These are phyloP conservation scores for Xylaria flabelliformis DNA, from an alignment of 495 filamentous ascomycete genomes.

Conservation along the genomic window DNA sequence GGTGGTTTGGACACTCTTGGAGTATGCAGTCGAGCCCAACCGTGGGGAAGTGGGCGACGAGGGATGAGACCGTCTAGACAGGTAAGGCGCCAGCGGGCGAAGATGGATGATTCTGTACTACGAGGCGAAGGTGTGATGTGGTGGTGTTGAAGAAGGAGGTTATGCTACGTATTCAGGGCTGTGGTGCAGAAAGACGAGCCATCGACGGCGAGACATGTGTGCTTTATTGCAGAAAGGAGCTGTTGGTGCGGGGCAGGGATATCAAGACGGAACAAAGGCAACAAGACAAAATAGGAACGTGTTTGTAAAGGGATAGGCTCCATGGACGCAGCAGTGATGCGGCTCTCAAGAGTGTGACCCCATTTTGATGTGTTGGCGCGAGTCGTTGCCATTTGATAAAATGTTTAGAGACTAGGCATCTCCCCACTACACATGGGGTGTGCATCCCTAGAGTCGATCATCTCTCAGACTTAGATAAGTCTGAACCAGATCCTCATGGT, in stretches of 20 bases:
- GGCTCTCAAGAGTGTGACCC: slow-evolving; percentile 67
- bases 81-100: slow-evolving; percentile 47
- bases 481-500: slow-evolving; percentile 43
- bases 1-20: slow-evolving; percentile 39
- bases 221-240: slow-evolving; percentile 64
- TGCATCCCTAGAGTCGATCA: slow-evolving; percentile 54
- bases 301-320: slow-evolving; percentile 54
- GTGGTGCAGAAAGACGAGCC: slow-evolving; percentile 54
- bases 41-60: slow-evolving; percentile 42
- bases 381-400: slow-evolving; percentile 81
- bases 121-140: slow-evolving; percentile 49
- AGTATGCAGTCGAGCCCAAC: slow-evolving; percentile 64
- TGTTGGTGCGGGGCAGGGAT: slow-evolving; percentile 58
- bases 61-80: slow-evolving; percentile 39
- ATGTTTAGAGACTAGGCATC: slow-evolving; percentile 63
- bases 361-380: slow-evolving; percentile 92
- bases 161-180: slow-evolving; percentile 60
- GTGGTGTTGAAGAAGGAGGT: slow-evolving; percentile 51
- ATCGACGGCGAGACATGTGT: slow-evolving; percentile 66
- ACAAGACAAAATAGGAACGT: slow-evolving; percentile 53
- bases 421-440: slow-evolving; percentile 61
- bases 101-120: slow-evolving; percentile 52
- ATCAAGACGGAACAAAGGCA: slow-evolving; percentile 53
- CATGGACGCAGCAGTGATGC: slow-evolving; percentile 63
- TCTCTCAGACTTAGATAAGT: slow-evolving; percentile 50